Evolutionary conservation across 352 stramenopile species (phyloP), one percentile per base, ranked within the genome.

Genomic region (Hyaloperonospora brassicae): DNA sequence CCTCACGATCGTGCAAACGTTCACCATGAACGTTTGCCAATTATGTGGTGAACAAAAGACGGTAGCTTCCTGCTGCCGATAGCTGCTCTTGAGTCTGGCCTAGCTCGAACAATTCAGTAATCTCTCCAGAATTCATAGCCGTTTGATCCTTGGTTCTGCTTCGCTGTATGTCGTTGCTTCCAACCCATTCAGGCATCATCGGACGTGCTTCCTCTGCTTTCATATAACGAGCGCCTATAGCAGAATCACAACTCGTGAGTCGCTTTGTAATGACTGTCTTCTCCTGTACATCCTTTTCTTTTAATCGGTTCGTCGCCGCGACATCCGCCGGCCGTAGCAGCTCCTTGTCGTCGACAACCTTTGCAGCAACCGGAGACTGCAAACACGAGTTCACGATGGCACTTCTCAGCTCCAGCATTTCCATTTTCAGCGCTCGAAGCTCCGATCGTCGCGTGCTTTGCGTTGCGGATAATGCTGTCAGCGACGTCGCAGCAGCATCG

Each of bases 321-420:
- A 50, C 55, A 40, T 42, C 10, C 39, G 66, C 36, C 36, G 63
- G 21, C 5, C 63, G 63, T 12, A 50, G 58, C 21, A 63, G 17
- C 34, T 62, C 48, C 39, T 61, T 41, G 41, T 48, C 41, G 5
- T 62, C 36, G 24, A 60, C 44, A 9, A 52, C 23, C 49, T 62
- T 62, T 14, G 54, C 39, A 11, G 30, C 54, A 30, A 55, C 47
- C 38, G n/a, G 36, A 22, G 59, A 52, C n/a, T 59, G 63, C 14
- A 68, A n/a, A 30, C 64, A 67, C 23, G 51, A 54, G 21, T 77
- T 54, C 7, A 78, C 31, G 2, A 80, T 65, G 3, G 48, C 59
- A 30, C 51, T 54, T 41, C 76, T 77, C 4, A 80, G 50, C 21
- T 71, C 52, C 38, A 75, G 35, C 14, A 80, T 55, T 38, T 76